Evolutionary conservation across 495 filamentous ascomycete genomes (phyloP).

Genomic region (Entonaema liquescens): DNA sequence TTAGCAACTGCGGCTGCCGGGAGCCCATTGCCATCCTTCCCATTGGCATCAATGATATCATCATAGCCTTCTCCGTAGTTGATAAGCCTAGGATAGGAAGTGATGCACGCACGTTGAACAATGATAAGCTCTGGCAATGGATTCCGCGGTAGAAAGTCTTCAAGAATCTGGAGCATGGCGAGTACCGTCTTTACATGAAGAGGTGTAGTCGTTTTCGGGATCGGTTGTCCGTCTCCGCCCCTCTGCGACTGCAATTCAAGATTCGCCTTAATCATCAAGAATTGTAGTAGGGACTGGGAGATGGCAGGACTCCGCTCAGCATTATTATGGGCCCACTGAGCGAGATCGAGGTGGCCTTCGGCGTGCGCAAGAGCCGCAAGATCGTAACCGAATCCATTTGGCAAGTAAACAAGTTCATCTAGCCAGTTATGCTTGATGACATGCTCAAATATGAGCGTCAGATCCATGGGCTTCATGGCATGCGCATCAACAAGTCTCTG

Average conservation of each 20-base stretch:
- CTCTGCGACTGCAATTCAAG: slow-evolving; percentile 75
- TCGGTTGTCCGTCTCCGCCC: slow-evolving; percentile 62
- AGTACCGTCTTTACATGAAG: slow-evolving; percentile 86
- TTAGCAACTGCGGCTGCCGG: slow-evolving; percentile 79
- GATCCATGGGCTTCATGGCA: slow-evolving; percentile 73
- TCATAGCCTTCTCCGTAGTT: slow-evolving; percentile 94
- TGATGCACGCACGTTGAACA: slow-evolving; percentile 86
- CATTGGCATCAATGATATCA: slow-evolving; percentile 86
- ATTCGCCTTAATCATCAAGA: slow-evolving; percentile 82
- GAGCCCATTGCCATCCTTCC: slow-evolving; percentile 78
- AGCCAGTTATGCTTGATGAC: slow-evolving; percentile 82
- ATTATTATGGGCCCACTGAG: slow-evolving; percentile 79
- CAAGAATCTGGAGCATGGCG: slow-evolving; percentile 78
- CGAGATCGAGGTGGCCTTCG: slow-evolving; percentile 78
- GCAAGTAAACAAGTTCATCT: slow-evolving; percentile 76
- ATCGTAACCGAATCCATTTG: slow-evolving; percentile 85
- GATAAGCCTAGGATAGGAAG: slow-evolving; percentile 92
- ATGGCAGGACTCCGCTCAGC: slow-evolving; percentile 68
- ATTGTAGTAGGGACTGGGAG: slow-evolving; percentile 70
- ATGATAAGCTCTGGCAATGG: slow-evolving; percentile 60
- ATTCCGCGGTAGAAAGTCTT: slow-evolving; percentile 64
- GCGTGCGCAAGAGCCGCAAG: slow-evolving; percentile 89
- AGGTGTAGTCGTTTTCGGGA: slow-evolving; percentile 58
- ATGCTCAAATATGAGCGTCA: slow-evolving; percentile 85
- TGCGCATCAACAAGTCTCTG: slow-evolving; percentile 81